Conservation (phyloP, 495 filamentous ascomycete genomes). For the Neurospora sublineolata region DNA sequence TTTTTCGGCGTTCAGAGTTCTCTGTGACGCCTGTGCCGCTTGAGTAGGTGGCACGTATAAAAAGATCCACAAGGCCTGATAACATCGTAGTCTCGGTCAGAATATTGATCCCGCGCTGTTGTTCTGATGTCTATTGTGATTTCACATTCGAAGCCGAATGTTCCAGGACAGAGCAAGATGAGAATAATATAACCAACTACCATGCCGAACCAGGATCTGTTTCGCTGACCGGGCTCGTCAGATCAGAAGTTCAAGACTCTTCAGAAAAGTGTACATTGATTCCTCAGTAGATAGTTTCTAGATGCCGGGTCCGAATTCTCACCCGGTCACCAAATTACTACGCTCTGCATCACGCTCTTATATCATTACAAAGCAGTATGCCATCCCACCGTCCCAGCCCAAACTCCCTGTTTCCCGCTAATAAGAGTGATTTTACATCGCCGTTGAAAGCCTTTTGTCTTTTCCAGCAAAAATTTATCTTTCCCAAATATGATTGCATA, state of each 20-base stretch:
- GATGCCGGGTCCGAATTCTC: neutral
- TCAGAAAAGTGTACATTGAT: neutral
- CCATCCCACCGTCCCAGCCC: neutral
- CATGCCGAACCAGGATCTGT: neutral
- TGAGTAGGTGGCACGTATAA: too few species aligned
- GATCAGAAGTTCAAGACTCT: neutral
- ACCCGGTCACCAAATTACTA: neutral
- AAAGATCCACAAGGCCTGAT: too few species aligned
- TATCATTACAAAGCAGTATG: neutral
- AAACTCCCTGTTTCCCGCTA: neutral
- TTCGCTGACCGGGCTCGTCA: neutral
- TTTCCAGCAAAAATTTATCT: neutral
- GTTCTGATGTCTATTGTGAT: too few species aligned
- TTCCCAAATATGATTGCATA: neutral
- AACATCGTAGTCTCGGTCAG: too few species aligned
- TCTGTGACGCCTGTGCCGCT: neutral
- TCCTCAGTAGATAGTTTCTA: neutral
- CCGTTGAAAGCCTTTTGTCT: neutral
- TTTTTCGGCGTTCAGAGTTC: neutral
- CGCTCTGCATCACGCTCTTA: neutral
- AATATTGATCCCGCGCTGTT: too few species aligned
- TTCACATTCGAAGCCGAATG: too few species aligned
- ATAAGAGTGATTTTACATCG: neutral
- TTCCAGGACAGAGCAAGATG: too few species aligned
- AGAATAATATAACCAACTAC: neutral